Percentiles rank a stretch among this genome's conserved stretches.
phyloP scores from a whole-genome alignment of 257 asterid genomes.

The Nicotiana otophora region DNA sequence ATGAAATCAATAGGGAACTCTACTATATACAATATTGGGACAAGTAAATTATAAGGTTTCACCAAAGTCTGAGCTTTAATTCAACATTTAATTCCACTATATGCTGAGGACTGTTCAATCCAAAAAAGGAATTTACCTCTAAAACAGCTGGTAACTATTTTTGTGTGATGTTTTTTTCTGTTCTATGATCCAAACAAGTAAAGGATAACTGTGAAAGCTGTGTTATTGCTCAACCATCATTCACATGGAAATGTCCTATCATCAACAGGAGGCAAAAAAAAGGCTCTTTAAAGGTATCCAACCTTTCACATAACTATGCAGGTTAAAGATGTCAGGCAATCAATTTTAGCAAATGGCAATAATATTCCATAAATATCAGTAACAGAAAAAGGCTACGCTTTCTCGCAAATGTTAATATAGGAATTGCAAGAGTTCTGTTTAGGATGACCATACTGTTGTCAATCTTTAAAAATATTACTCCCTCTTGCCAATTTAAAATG shows the following conservation, averaged over 20 bases:
- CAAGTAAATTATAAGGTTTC: neutral
- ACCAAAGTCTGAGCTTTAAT: neutral
- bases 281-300: slow-evolving; percentile 10
- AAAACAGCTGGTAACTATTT: neutral
- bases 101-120: neutral
- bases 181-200: neutral
- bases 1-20: neutral
- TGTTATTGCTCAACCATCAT: slow-evolving; percentile 4
- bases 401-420: neutral
- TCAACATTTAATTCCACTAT: neutral
- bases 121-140: neutral
- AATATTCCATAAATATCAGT: neutral
- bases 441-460: neutral
- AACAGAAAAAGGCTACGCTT: neutral
- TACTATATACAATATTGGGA: neutral
- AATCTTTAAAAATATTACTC: neutral
- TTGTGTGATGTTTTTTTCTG: neutral
- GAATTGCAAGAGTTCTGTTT: neutral
- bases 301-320: slow-evolving; percentile 3
- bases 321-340: slow-evolving; percentile 11
- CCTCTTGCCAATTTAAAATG: neutral
- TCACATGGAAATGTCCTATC: slow-evolving; percentile 12
- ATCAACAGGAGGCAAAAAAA: neutral
- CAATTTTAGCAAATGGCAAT: slow-evolving; percentile 7
- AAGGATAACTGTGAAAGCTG: slow-evolving; percentile 4